A percentile compares a stretch with the other conserved stretches of the same genome.
Conservation (phyloP, 805 yeast genomes). For the Alloascoidea hylecoeti region DNA sequence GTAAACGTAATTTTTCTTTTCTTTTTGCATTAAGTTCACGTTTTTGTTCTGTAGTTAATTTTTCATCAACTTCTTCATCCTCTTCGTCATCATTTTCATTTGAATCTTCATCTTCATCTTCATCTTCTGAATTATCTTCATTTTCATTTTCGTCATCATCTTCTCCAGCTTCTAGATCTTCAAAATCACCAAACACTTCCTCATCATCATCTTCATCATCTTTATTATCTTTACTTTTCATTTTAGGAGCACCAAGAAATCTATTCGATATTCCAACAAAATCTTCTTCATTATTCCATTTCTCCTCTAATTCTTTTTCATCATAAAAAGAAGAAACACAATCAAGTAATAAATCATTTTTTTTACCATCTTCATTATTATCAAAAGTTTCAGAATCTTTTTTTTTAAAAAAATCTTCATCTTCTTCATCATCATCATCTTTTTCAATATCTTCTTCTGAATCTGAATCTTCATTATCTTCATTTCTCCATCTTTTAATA, state of each 20-base stretch:
- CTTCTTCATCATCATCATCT: conserved; percentile 21
- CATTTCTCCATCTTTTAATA: conserved; percentile 55
- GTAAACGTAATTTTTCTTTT: conserved; percentile 78
- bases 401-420: conserved; percentile 43
- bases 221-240: conserved; percentile 3
- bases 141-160: conserved; percentile 25
- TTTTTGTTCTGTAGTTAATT: conserved; percentile 51
- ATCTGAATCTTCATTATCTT: conserved; percentile 25
- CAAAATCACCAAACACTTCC: conserved; percentile 24
- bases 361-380: conserved; percentile 18
- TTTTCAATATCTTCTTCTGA: conserved; percentile 27
- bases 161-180: conserved; percentile 17
- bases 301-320: conserved; percentile 5
- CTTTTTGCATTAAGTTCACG: conserved; percentile 75
- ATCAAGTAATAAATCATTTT: conserved; percentile 15
- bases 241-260: neutral
- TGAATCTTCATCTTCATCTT: conserved; percentile 25
- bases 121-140: conserved; percentile 23
- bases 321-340: neutral
- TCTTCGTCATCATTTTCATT: conserved; percentile 15
- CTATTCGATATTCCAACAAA: neutral
- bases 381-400: conserved; percentile 21
- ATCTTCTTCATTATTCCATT: conserved; percentile 5
- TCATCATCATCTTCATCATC: conserved; percentile 13
- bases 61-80: conserved; percentile 16